Base-by-base conservation (phyloP, 2,329 filamentous ascomycete species). In the Rutstroemia sp. region DNA sequence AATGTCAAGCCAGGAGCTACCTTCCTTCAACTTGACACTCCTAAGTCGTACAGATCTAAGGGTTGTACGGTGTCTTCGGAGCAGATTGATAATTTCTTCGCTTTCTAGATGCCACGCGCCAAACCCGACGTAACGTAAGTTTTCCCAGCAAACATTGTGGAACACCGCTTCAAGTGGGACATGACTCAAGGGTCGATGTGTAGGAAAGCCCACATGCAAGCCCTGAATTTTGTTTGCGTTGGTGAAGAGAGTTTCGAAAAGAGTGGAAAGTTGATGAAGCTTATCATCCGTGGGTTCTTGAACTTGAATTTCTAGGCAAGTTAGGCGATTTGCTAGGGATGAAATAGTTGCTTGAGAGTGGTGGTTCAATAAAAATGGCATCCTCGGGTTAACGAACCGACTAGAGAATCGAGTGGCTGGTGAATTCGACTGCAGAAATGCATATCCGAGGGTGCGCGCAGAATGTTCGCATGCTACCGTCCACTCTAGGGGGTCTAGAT, bases 151-250 rank as follows among this genome's bases (percentile, higher is more conserved):
- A 7, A 84, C 75, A 56, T 79, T 72, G 63, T 87, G 82, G 65
- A 88, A 86, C 23, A 87, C 74, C 5, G 78, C 74, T 58, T 85
- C 80, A 2, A 87, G 73, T 5, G 75, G 74, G 19, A 87, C 67
- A 41, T 50, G 45, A 21, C 75, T 77, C 2, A 87, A 70, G 0
- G 79, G 75, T 6, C 78, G 76, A 0, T 47, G 38, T 5, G 49
- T 54, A 1, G 81, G 80, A 61, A 87, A 87, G 3, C 84, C 83
- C 37, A 88, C 74, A 63, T 87, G 83, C 18, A 88, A 72, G 19
- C 81, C 78, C 58, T 80, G 76, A 63, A 88, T 78, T 58, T 83
- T 82, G 52, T 74, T 76, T 4, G 84, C 81, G 9, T 79, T 76
- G 3, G 69, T 72, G 63, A 87, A 85, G 23, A 87, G 75, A 5